These are phyloP conservation scores for Tubosaeta sp. DNA, from an alignment of 768 basidiomycete species.

Conservation along the genomic window DNA sequence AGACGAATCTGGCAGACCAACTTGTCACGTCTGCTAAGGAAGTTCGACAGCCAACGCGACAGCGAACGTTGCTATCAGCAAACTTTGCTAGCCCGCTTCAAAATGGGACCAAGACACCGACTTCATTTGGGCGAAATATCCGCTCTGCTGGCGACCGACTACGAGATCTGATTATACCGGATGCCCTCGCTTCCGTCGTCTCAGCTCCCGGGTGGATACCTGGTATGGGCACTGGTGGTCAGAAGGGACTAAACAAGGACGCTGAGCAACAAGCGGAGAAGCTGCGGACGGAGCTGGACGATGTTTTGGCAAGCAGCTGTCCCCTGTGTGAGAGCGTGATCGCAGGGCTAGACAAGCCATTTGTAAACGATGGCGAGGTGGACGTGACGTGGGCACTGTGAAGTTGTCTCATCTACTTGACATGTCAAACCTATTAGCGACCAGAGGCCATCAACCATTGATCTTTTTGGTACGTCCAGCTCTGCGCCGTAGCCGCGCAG, in stretches of 20 bases:
- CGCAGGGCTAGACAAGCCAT: conserved; percentile 80
- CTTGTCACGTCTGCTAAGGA: conserved; percentile 31
- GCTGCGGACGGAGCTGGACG: conserved; percentile 81
- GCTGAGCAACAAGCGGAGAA: conserved; percentile 63
- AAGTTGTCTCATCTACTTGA: not conserved
- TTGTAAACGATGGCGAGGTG: conserved; percentile 72
- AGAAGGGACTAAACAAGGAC: conserved; percentile 42
- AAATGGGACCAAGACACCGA: conserved; percentile 61
- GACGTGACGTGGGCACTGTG: conserved; percentile 77
- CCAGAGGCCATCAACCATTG: conserved; percentile 49
- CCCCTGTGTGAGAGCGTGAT: conserved; percentile 92
- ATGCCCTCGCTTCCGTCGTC: conserved; percentile 83
- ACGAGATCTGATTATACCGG: conserved; percentile 90
- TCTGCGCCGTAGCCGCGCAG: conserved; percentile 66
- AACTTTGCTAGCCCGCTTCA: conserved; percentile 62
- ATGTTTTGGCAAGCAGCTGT: conserved; percentile 83
- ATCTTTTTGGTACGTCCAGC: conserved; percentile 79
- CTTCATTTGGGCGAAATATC: conserved; percentile 70
- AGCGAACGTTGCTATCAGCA: conserved; percentile 71
- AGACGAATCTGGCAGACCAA: conserved; percentile 31
- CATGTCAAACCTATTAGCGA: not conserved
- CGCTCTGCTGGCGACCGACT: conserved; percentile 87
- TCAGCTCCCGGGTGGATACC: conserved; percentile 77
- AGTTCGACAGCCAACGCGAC: conserved; percentile 42
- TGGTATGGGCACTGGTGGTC: conserved; percentile 49